A percentile compares a stretch with the other conserved stretches of the same genome.
Conservation (phyloP, 495 filamentous ascomycete species). For the Glonium stellatum region DNA sequence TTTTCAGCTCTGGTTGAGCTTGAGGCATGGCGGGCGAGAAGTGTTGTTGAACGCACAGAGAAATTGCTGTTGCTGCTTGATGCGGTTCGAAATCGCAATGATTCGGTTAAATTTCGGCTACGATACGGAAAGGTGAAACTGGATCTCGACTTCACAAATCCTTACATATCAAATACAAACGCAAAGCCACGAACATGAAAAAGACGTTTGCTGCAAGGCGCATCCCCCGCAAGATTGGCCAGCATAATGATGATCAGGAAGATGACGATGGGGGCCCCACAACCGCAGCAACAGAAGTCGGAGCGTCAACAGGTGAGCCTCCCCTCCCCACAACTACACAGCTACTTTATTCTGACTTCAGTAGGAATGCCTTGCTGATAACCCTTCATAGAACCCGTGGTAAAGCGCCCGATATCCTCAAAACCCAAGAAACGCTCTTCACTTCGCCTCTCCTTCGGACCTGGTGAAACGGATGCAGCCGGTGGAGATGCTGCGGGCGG, state of each 20-base stretch:
- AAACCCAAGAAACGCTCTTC: conserved; percentile 38
- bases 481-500: conserved; percentile 47
- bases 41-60: background rate
- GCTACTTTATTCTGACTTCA: conserved; percentile 20
- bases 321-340: background rate
- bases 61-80: background rate
- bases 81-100: background rate
- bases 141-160: background rate
- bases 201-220: conserved; percentile 60
- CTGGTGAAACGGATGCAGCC: conserved; percentile 48
- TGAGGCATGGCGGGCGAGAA: conserved; percentile 71
- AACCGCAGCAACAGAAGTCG: background rate
- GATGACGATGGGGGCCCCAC: conserved; percentile 30
- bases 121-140: background rate
- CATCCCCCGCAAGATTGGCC: conserved; percentile 66
- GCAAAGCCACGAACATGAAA: conserved; percentile 47
- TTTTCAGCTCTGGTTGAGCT: conserved; percentile 98
- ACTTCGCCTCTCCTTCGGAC: conserved; percentile 67
- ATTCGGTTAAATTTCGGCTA: background rate
- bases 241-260: conserved; percentile 52
- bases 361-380: conserved; percentile 23
- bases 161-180: background rate
- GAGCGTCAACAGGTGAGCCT: conserved; percentile 13
- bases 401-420: conserved; percentile 17
- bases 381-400: conserved; percentile 18